Evolutionary conservation across 495 filamentous ascomycete species (phyloP).

Genomic region (Rhypophila decipiens): DNA sequence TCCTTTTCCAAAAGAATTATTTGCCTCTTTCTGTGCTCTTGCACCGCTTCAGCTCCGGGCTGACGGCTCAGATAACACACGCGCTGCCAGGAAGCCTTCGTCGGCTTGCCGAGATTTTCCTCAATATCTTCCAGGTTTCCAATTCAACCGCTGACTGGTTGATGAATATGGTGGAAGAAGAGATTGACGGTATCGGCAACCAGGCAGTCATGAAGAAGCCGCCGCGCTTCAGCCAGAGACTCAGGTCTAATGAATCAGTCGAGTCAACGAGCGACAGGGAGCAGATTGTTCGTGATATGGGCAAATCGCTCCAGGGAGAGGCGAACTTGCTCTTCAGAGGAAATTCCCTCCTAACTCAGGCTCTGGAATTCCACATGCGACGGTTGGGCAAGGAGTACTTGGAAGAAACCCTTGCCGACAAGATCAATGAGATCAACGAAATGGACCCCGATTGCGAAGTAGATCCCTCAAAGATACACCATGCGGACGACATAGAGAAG

Average conservation of each 20-base stretch:
- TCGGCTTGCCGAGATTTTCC: constrained; percentile 73
- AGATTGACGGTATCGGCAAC: constrained; percentile 88
- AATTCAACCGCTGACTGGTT: constrained; percentile 85
- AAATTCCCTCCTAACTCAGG: constrained; percentile 90
- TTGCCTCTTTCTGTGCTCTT: constrained; percentile 75
- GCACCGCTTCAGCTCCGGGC: constrained; percentile 72
- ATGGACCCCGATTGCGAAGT: constrained; percentile 91
- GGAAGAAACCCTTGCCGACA: constrained; percentile 79
- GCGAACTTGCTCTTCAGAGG: constrained; percentile 94
- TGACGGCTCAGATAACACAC: constrained; percentile 79
- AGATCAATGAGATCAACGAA: constrained; percentile 78
- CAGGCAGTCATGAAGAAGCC: constrained; percentile 63
- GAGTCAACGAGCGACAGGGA: constrained; percentile 51
- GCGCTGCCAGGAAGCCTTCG: constrained; percentile 71
- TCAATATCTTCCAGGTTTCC: constrained; percentile 96
- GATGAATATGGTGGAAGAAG: constrained; percentile 86
- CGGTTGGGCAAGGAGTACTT: constrained; percentile 90
- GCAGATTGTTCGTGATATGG: constrained; percentile 53
- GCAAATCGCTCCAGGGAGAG: constrained; percentile 61
- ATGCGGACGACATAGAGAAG: constrained; percentile 66
- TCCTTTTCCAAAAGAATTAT: constrained; percentile 83
- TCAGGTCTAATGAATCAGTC: constrained; percentile 73
- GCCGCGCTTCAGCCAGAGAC: constrained; percentile 65
- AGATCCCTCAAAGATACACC: constrained; percentile 70
- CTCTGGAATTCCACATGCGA: constrained; percentile 92